Evolutionary conservation across 768 basidiomycete species (phyloP).

Genomic region (Tricholoma sp.): DNA sequence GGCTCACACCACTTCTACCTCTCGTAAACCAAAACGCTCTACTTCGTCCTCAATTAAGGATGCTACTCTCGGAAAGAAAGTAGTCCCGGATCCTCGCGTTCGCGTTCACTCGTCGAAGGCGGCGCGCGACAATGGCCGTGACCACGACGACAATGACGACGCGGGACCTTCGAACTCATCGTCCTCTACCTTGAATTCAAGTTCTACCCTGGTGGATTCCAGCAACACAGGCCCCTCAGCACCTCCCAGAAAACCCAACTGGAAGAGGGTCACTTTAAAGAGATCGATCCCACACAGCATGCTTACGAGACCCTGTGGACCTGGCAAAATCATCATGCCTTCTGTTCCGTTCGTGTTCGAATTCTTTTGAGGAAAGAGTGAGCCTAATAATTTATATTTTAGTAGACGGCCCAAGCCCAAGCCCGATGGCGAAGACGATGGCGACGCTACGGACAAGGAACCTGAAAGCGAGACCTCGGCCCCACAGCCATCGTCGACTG

Average conservation of each 20-base stretch:
- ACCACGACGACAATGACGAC: not conserved
- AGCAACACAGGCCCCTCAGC: not conserved
- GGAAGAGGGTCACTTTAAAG: not conserved
- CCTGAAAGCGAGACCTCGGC: not conserved
- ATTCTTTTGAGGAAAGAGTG: constrained; percentile 66
- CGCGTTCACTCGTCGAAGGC: not conserved
- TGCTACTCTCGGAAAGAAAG: not conserved
- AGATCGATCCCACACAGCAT: not conserved
- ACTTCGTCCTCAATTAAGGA: not conserved
- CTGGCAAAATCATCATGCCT: constrained; percentile 70
- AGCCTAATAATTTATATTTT: not conserved
- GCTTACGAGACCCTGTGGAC: not conserved
- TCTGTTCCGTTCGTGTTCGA: constrained; percentile 81
- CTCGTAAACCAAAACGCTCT: not conserved
- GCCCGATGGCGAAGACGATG: not conserved
- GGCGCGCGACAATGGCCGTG: not conserved
- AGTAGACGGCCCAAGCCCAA: not conserved
- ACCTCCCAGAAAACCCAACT: not conserved
- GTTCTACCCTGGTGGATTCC: not conserved
- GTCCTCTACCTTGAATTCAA: not conserved
- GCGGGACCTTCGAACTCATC: not conserved
- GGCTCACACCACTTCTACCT: not conserved
- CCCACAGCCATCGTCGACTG: not conserved
- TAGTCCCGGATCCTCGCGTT: not conserved
- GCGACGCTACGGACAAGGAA: not conserved